Evolutionary conservation across 2,329 filamentous ascomycete genomes (phyloP).

Genomic region (Didymosphaeria variabile): DNA sequence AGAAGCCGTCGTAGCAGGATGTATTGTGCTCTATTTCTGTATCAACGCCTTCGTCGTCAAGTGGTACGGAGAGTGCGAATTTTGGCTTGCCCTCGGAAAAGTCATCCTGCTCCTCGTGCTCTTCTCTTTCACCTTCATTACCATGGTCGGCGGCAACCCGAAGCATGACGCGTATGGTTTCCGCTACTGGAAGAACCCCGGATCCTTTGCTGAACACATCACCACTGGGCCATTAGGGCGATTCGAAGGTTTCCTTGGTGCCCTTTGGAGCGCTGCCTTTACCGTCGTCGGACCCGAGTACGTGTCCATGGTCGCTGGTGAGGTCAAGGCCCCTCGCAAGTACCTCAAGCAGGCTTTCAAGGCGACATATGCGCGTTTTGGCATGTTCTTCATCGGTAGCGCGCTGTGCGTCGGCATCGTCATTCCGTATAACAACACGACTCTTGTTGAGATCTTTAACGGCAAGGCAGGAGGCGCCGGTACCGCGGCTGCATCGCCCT

Average conservation of each 20-base stretch:
- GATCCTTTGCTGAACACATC: slow-evolving; percentile 39
- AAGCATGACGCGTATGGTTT: slow-evolving; percentile 51
- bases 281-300: slow-evolving; percentile 56
- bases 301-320: slow-evolving; percentile 55
- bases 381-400: slow-evolving; percentile 53
- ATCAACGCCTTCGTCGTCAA: slow-evolving; percentile 53
- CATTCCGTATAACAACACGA: slow-evolving; percentile 73
- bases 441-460: slow-evolving; percentile 65
- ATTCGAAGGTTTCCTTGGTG: slow-evolving; percentile 43
- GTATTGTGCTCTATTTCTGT: slow-evolving; percentile 48
- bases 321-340: slow-evolving; percentile 50
- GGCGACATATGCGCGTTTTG: slow-evolving; percentile 52
- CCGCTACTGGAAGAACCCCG: slow-evolving; percentile 51
- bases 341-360: slow-evolving; percentile 55
- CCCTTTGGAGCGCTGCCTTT: slow-evolving; percentile 49
- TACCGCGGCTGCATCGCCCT: slow-evolving; percentile 65
- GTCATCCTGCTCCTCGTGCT: slow-evolving; percentile 53
- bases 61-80: slow-evolving; percentile 52
- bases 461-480: slow-evolving; percentile 36
- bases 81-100: slow-evolving; percentile 52
- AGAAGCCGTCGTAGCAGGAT: slow-evolving; percentile 47
- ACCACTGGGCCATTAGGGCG: slow-evolving; percentile 36
- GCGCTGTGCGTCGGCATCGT: slow-evolving; percentile 54
- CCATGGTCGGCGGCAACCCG: slow-evolving; percentile 54
- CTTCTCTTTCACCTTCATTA: slow-evolving; percentile 53